These are phyloP conservation scores for Ogataea paradorogensis DNA, from an alignment of 805 yeast genomes.

Conservation along the genomic window DNA sequence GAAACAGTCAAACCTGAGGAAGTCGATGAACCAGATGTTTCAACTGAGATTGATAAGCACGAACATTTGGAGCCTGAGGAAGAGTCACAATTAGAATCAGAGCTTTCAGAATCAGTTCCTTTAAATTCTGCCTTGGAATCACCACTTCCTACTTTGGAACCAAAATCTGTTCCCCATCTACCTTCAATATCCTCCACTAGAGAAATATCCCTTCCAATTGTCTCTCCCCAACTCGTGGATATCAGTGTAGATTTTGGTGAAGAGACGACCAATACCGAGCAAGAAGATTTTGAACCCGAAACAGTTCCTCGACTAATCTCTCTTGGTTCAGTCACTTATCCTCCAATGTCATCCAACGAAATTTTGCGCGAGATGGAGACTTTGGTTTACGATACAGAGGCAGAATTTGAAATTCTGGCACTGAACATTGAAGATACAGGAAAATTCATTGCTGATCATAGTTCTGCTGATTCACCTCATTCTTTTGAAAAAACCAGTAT, in stretches of 20 bases:
- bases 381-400: constrained; percentile 29
- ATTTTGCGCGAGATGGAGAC: constrained; percentile 27
- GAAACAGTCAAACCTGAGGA: not conserved
- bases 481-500: constrained; percentile 22
- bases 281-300: not conserved
- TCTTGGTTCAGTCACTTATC: constrained; percentile 23
- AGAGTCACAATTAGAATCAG: not conserved
- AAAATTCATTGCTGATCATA: constrained; percentile 27
- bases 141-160: no score
- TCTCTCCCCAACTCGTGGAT: not conserved
- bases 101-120: no score
- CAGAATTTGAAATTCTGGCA: constrained; percentile 27
- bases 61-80: not conserved
- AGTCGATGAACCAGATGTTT: not conserved
- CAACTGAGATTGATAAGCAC: not conserved
- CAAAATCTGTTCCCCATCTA: no score
- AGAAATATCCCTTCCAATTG: no score
- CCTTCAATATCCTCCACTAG: no score
- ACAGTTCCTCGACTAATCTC: constrained; percentile 25
- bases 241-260: not conserved
- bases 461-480: constrained; percentile 18
- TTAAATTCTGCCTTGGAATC: no score
- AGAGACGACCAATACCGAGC: no score
- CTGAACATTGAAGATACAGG: constrained; percentile 21
- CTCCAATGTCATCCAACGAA: constrained; percentile 16